Evolutionary conservation across 495 filamentous ascomycete genomes (phyloP), one percentile per base, ranked within the genome.

Genomic region (Copromyces sp.): DNA sequence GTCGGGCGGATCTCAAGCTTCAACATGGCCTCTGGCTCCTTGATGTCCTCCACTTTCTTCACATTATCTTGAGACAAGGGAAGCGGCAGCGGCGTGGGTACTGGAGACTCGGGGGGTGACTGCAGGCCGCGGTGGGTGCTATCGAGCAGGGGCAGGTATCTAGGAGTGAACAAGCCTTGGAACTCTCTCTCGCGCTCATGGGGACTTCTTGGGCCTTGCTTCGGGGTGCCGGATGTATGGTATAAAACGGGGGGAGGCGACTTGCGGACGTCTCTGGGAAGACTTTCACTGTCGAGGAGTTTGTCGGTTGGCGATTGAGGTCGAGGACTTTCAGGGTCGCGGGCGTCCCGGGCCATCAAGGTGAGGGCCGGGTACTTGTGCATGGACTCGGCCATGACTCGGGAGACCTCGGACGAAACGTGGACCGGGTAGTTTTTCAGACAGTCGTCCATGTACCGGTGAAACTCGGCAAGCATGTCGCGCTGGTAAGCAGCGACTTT

Each of bases 161-260:
- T 84, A 29, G 88, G 88, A 16, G 87, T 90, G 76, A 90, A 89
- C 24, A 89, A 74, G 42, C 87, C 88, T 42, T 87, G 85, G 73
- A 90, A 87, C 72, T 89, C 87, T 71, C 81, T 81, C 74, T 88
- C 87, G 38, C 85, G 83, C 69, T 86, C 85, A 78, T 86, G 84
- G 47, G 84, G 82, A 42, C 78, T 84, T 47, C 80, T 70, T 32
- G 79, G 77, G 71, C 75, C 74, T 7, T 84, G 80, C 71, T 79
- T 78, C 35, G 80, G 73, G 35, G 70, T 75, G 59, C 78, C 80
- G 3, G 83, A 82, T 53, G 77, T 82, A 68, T 81, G 82, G 74
- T 76, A 82, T 41, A 82, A 80, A 32, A 80, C 61, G n/a, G 84
- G 83, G 41, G 83, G 82, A 47, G 82, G 81, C n/a, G 83, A 83